Conservation (phyloP, 768 basidiomycete genomes). For the Trametes gibbosa region DNA sequence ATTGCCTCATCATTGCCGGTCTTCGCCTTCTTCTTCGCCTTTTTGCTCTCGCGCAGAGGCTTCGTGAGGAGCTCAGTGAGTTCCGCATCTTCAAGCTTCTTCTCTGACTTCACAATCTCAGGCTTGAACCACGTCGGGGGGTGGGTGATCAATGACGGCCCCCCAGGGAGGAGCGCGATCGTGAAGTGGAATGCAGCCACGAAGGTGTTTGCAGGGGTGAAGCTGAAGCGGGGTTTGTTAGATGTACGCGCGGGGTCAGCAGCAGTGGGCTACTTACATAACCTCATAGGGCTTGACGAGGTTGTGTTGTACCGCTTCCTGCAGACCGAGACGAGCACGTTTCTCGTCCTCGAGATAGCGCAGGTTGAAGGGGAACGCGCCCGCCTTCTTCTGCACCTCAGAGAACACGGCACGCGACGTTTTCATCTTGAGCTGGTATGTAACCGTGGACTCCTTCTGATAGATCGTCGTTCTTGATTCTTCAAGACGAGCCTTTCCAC, state of each 20-base stretch:
- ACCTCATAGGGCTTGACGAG: constrained; percentile 95
- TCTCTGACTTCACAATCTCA: constrained; percentile 86
- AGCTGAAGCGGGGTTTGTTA: constrained; percentile 40
- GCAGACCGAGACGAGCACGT: constrained; percentile 89
- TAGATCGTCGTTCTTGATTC: constrained; percentile 91
- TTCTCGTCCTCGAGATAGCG: constrained; percentile 95
- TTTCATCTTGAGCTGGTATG: constrained; percentile 97
- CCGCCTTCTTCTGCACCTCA: constrained; percentile 97
- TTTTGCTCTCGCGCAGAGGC: constrained; percentile 85
- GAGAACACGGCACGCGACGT: constrained; percentile 95
- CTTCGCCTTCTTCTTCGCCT: constrained; percentile 82
- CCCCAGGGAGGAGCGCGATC: constrained; percentile 86
- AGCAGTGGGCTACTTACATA: constrained; percentile 51
- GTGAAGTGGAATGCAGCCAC: constrained; percentile 98
- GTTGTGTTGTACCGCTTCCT: constrained; percentile 93
- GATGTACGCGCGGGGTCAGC: no score
- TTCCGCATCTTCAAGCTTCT: constrained; percentile 85
- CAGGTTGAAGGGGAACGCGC: constrained; percentile 97
- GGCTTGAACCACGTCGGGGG: constrained; percentile 92
- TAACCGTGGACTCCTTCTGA: constrained; percentile 81
- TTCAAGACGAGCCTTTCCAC: constrained; percentile 74
- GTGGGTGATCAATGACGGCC: constrained; percentile 83
- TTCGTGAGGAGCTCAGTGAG: constrained; percentile 75
- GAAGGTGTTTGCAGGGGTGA: constrained; percentile 77
- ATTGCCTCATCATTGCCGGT: constrained; percentile 49